Conservation (phyloP, 2,329 filamentous ascomycete genomes). For the Colletotrichum sp. region DNA sequence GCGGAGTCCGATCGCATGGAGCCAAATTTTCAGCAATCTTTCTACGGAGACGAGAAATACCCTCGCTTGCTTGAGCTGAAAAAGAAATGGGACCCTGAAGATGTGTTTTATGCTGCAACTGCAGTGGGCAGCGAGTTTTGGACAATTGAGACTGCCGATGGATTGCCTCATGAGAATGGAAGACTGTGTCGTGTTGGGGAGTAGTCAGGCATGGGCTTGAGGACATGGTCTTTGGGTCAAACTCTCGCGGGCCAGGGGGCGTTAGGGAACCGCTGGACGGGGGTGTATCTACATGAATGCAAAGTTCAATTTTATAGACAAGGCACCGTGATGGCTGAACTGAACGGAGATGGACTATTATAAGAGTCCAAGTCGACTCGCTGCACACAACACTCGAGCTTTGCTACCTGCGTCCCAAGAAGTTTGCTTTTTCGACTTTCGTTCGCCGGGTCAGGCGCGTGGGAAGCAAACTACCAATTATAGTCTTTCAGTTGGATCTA, state of each 20-base stretch:
- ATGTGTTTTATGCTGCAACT: constrained; percentile 31
- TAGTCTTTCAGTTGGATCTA: neutral
- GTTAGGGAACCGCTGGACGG: accelerated
- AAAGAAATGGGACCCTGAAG: constrained; percentile 31
- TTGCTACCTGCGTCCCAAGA: neutral
- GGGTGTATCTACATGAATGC: neutral
- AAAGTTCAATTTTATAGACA: neutral
- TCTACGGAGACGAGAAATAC: constrained; percentile 33
- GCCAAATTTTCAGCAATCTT: constrained; percentile 31
- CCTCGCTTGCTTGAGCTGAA: constrained; percentile 30
- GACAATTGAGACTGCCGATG: constrained; percentile 11
- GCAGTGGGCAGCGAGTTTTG: constrained; percentile 32
- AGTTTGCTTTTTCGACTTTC: neutral
- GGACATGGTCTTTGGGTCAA: neutral
- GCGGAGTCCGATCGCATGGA: constrained; percentile 36
- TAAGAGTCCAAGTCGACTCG: neutral
- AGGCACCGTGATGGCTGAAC: neutral
- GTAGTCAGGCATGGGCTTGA: neutral
- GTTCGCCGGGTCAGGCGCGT: neutral
- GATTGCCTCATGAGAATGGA: constrained; percentile 6
- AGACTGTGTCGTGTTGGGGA: neutral
- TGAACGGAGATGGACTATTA: neutral
- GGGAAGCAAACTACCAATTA: neutral
- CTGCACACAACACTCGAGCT: neutral
- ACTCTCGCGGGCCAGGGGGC: neutral